These are phyloP conservation scores for Ceratocystis eucalypticola DNA, from an alignment of 2,329 filamentous ascomycete species.

Conservation along the genomic window DNA sequence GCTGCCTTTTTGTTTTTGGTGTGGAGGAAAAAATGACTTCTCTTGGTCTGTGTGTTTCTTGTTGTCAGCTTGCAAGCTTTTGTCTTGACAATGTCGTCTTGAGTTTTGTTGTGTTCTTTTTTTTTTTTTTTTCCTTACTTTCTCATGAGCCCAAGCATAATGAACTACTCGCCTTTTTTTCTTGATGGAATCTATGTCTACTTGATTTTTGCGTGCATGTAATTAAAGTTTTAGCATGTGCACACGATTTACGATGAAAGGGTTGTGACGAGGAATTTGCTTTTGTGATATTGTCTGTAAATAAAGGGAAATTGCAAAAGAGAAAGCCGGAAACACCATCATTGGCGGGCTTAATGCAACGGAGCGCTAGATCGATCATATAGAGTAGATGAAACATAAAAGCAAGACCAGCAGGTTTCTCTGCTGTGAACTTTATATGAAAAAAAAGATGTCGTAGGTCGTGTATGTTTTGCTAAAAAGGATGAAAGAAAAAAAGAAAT, in stretches of 20 bases:
- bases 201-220: neutral
- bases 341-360: too few relatives aligned
- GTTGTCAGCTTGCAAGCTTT: neutral
- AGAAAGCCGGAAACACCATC: too few relatives aligned
- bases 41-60: neutral
- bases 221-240: neutral
- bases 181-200: neutral
- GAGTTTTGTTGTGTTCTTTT: neutral
- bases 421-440: too few relatives aligned
- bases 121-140: neutral
- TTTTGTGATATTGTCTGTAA: too few relatives aligned
- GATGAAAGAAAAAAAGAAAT: neutral
- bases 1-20: neutral
- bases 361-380: too few relatives aligned
- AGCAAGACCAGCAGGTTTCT: too few relatives aligned
- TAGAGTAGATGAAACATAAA: too few relatives aligned
- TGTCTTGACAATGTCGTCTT: neutral
- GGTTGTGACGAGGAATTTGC: too few relatives aligned
- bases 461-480: neutral
- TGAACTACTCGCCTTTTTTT: slow-evolving; percentile 5
- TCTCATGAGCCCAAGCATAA: slow-evolving; percentile 16
- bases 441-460: too few relatives aligned
- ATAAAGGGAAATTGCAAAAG: too few relatives aligned
- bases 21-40: neutral
- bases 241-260: too few relatives aligned